Evolutionary conservation across 1,284 basidiomycete species (phyloP).

Genomic region (Pisolithus thermaeus): DNA sequence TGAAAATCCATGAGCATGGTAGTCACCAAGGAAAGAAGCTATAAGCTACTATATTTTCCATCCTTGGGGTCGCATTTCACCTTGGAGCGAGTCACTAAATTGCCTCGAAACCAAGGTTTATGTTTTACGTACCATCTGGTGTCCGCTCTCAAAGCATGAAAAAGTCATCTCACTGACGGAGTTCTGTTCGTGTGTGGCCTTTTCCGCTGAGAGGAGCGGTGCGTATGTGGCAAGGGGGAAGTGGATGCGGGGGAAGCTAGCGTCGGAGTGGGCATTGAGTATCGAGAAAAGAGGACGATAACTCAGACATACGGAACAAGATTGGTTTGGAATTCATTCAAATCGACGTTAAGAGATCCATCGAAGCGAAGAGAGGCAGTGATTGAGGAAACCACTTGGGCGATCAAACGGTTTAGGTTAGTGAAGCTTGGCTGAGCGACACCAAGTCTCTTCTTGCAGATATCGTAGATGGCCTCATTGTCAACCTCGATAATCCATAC

Average conservation of each 20-base stretch:
- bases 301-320: constrained; percentile 74
- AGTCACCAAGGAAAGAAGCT: not conserved
- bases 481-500: constrained; percentile 57
- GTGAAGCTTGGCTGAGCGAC: constrained; percentile 86
- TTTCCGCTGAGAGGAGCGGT: constrained; percentile 86
- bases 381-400: constrained; percentile 96
- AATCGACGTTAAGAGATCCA: constrained; percentile 95
- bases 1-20: constrained; percentile 21
- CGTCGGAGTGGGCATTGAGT: constrained; percentile 3
- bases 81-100: constrained; percentile 24
- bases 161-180: constrained; percentile 98
- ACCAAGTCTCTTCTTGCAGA: constrained; percentile 94
- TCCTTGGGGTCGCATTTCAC: constrained; percentile 93
- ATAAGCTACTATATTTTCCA: constrained; percentile 88
- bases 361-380: constrained; percentile 98
- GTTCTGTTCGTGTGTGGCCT: constrained; percentile 95
- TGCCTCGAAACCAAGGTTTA: not conserved
- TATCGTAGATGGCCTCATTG: constrained; percentile 98
- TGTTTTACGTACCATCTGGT: constrained; percentile 76
- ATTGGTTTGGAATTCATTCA: constrained; percentile 99
- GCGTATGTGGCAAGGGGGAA: constrained; percentile 97
- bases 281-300: not conserved
- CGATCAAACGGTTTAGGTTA: constrained; percentile 96
- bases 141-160: constrained; percentile 95
- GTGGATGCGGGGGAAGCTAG: constrained; percentile 93